Conservation (phyloP, 371 early-diverging fungal genomes). For the Mucor mucedo region DNA sequence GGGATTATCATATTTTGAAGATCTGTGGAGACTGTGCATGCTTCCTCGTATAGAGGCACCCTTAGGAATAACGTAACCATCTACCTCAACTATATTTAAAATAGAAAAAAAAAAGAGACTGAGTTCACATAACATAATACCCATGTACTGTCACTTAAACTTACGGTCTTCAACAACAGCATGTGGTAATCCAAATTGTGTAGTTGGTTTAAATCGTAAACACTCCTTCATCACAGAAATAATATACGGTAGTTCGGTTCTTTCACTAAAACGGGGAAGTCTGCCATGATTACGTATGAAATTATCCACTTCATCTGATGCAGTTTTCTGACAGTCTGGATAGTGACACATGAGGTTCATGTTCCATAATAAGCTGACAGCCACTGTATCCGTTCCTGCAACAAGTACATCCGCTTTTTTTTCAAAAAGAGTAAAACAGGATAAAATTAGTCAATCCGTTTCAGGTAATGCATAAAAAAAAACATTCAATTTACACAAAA, state of each 20-base stretch:
- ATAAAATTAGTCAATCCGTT: neutral
- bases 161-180: conserved; percentile 16
- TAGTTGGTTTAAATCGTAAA: conserved; percentile 17
- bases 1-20: conserved; percentile 9
- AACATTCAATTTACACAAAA: conserved; percentile 4
- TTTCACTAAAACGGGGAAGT: conserved; percentile 16
- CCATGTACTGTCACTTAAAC: neutral
- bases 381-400: conserved; percentile 23
- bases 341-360: conserved; percentile 20
- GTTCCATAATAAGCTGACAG: conserved; percentile 13
- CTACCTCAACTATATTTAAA: conserved; percentile 10
- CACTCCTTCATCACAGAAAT: conserved; percentile 23
- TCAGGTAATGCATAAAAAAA: neutral
- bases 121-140: neutral
- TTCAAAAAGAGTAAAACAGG: neutral
- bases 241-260: conserved; percentile 12
- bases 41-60: conserved; percentile 11
- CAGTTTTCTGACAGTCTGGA: conserved; percentile 19
- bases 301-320: conserved; percentile 17
- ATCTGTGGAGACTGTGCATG: conserved; percentile 15
- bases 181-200: conserved; percentile 22
- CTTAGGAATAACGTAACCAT: conserved; percentile 26
- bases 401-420: conserved; percentile 19
- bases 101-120: neutral
- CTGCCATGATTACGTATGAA: conserved; percentile 17